phyloP scores from a whole-genome alignment of 2,329 filamentous ascomycete species.

The Sporothrix inflata region DNA sequence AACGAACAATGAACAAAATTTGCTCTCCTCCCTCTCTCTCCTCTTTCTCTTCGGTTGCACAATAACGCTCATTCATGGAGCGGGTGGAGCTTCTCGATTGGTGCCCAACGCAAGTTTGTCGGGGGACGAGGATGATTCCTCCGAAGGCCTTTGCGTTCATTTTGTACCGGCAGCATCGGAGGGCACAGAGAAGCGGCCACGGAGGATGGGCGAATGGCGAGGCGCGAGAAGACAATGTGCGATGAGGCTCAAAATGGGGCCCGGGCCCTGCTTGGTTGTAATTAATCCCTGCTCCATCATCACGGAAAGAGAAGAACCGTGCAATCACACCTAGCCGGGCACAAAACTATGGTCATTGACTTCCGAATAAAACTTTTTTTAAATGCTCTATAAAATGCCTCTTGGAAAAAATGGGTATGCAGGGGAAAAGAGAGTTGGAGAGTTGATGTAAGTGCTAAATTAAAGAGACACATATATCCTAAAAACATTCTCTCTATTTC shows the following conservation, averaged over 20 bases:
- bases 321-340: background rate
- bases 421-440: background rate
- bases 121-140: background rate
- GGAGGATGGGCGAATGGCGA: background rate
- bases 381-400: slow-evolving; percentile 22
- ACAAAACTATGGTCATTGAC: background rate
- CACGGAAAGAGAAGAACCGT: background rate
- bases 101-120: slow-evolving; percentile 5
- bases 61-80: background rate
- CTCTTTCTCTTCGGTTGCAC: background rate
- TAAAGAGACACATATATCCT: background rate
- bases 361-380: slow-evolving; percentile 14
- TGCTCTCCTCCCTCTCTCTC: background rate
- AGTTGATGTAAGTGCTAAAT: background rate
- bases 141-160: background rate
- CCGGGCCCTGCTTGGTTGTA: background rate
- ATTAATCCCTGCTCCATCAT: background rate
- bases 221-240: background rate
- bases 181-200: background rate
- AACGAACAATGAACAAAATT: background rate
- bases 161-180: background rate
- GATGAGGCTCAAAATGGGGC: slow-evolving; percentile 19
- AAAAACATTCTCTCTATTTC: background rate
- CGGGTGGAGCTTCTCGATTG: background rate
- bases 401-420: background rate